A percentile compares a stretch with the other conserved stretches of the same genome.
phyloP scores from a whole-genome alignment of 106 monocot species.

The Agapanthus africanus region DNA sequence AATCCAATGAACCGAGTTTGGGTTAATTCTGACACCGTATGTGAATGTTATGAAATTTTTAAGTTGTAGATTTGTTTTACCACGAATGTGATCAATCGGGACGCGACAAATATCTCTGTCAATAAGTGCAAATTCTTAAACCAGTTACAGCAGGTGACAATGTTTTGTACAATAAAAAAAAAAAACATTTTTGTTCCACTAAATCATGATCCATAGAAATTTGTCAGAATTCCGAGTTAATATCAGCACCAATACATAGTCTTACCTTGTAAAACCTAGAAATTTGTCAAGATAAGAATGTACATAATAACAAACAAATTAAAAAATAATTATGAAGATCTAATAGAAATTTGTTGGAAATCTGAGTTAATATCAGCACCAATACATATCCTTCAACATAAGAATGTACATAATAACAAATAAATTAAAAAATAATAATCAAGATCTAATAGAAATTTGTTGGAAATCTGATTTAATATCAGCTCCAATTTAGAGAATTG shows the following conservation, averaged over 20 bases:
- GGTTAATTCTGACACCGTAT: too few relatives aligned
- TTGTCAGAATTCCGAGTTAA: not conserved
- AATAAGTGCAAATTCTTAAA: too few relatives aligned
- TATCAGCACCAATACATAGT: not conserved
- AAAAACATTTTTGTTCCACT: too few relatives aligned
- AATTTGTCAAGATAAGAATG: not conserved
- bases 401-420: not conserved
- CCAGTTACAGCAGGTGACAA: too few relatives aligned
- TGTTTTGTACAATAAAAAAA: too few relatives aligned
- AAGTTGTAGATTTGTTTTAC: too few relatives aligned
- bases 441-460: not conserved
- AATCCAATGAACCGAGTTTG: too few relatives aligned
- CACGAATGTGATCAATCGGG: too few relatives aligned
- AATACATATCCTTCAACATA: not conserved
- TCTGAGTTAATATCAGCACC: not conserved
- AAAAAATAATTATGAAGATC: not conserved
- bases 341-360: not conserved
- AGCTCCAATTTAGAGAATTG: too few relatives aligned
- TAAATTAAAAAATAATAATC: not conserved
- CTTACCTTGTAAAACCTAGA: slow-evolving; percentile 79
- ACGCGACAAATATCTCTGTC: too few relatives aligned
- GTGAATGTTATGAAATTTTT: too few relatives aligned
- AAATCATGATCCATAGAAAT: too few relatives aligned
- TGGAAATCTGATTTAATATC: not conserved
- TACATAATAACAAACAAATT: not conserved